Base-by-base conservation (phyloP, 208 protist genomes). In the Crithidia bombi region DNA sequence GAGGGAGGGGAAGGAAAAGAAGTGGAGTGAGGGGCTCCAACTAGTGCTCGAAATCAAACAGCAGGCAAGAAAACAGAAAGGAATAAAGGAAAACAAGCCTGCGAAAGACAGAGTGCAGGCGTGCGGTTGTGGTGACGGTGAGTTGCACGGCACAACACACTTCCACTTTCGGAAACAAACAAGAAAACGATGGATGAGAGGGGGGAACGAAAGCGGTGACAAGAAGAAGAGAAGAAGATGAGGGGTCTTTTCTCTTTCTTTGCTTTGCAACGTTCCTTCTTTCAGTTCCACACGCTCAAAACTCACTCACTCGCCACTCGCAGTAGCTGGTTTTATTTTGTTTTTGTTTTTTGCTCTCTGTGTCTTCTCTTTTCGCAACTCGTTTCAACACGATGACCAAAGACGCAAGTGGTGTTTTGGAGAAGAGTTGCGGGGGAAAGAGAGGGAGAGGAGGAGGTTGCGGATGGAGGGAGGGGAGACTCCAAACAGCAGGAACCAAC, bases 1-100 rank as follows among this genome's bases (percentile, higher is more conserved):
- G 64, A 64, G 54, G 32, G 38, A 69, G 51, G 51, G 30, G 23
- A 62, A 54, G 63, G n/a, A n/a, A n/a, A n/a, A n/a, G n/a, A n/a
- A 52, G 54, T 41, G 59, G 12, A 33, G 41, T 54, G 55, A 74
- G 36, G 33, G 38, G 17, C 14, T 36, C 41, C 32, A 35, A 64
- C 1, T 62, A 49, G 43, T 25, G 50, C 2, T 43, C 30, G 51
- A 52, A 46, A 38, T 25, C n/a, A 47, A 57, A 62, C n/a, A 50
- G 36, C 23, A 57, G 59, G 26, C 9, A 36, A 71, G 14, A 44
- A 58, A 69, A 43, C 65, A 55, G 30, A 54, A 33, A 21, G 28
- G 28, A 63, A 49, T 63, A 63, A 14, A 41, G 39, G 47, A 36
- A 59, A 66, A n/a, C n/a, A n/a, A n/a, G n/a, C n/a, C n/a, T n/a